These are phyloP conservation scores for Blastobotrys attinorum DNA, from an alignment of 805 yeast genomes.

Conservation along the genomic window DNA sequence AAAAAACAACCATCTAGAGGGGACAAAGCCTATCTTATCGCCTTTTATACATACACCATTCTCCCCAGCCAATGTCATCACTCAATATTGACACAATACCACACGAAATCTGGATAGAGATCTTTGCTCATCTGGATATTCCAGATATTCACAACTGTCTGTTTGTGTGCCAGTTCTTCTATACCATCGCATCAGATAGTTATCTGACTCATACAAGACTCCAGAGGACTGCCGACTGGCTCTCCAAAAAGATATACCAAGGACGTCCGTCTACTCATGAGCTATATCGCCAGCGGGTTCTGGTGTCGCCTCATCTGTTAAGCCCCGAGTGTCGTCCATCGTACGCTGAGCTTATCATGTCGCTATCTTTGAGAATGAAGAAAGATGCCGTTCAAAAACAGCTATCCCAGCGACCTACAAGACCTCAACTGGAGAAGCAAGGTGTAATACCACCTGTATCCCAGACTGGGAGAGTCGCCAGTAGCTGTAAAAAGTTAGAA, in stretches of 20 bases:
- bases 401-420: constrained; percentile 20
- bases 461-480: constrained; percentile 16
- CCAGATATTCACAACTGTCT: constrained; percentile 21
- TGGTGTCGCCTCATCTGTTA: constrained; percentile 14
- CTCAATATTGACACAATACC: constrained; percentile 12
- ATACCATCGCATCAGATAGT: constrained; percentile 18
- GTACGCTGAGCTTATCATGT: constrained; percentile 13
- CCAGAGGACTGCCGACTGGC: constrained; percentile 15
- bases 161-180: constrained; percentile 14
- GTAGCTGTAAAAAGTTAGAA: constrained; percentile 15
- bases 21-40: too few species aligned
- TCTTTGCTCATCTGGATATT: constrained; percentile 21
- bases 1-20: too few species aligned
- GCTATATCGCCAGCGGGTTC: constrained; percentile 19
- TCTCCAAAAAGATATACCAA: constrained; percentile 9
- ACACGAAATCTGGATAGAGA: constrained; percentile 18
- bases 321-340: constrained; percentile 17
- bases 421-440: constrained; percentile 19
- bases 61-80: too few species aligned
- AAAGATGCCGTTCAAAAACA: constrained; percentile 18
- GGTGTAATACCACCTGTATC: constrained; percentile 18
- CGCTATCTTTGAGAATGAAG: constrained; percentile 14
- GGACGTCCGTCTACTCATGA: constrained; percentile 20
- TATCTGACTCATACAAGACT: constrained; percentile 18
- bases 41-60: too few species aligned